phyloP scores from a whole-genome alignment of 768 basidiomycete genomes.

The Leccinum fibrillosum region DNA sequence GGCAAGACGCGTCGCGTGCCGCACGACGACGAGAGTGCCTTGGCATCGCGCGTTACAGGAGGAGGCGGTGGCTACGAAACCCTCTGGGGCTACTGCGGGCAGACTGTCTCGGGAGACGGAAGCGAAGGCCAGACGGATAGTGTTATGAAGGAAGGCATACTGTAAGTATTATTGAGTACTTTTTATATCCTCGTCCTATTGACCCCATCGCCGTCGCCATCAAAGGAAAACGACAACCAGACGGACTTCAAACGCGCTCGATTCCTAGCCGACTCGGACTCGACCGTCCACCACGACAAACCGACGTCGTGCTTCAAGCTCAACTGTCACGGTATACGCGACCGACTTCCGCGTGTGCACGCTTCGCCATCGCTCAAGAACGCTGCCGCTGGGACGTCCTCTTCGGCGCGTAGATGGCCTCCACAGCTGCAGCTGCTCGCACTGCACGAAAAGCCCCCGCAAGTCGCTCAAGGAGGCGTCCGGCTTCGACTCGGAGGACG shows the following conservation, averaged over 20 bases:
- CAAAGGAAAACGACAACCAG: conserved; percentile 31
- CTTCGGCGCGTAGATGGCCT: conserved; percentile 19
- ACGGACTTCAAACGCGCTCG: conserved; percentile 72
- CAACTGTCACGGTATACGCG: conserved; percentile 49
- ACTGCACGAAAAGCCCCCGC: conserved; percentile 23
- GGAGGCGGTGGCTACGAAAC: conserved; percentile 43
- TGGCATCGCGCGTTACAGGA: conserved; percentile 57
- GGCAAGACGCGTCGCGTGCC: conserved; percentile 66
- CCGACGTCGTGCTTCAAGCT: conserved; percentile 55
- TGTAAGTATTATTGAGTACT: conserved; percentile 25
- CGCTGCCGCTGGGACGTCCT: conserved; percentile 2
- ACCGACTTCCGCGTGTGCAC: conserved; percentile 10
- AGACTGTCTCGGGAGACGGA: conserved; percentile 70
- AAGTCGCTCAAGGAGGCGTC: conserved; percentile 19
- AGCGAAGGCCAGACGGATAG: conserved; percentile 83
- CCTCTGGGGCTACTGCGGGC: conserved; percentile 71
- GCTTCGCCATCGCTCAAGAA: conserved; percentile 5
- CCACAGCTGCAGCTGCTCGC: conserved; percentile 1
- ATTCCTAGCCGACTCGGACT: conserved; percentile 79
- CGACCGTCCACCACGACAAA: conserved; percentile 62
- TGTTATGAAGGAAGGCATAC: conserved; percentile 85
- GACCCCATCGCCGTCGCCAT: neutral
- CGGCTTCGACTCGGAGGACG: conserved; percentile 10
- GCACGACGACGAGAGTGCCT: conserved; percentile 79
- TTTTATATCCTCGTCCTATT: neutral